Evolutionary conservation across 306 rosid species (phyloP), one percentile per base, ranked within the genome.

Genomic region (Sesbania bispinosa): DNA sequence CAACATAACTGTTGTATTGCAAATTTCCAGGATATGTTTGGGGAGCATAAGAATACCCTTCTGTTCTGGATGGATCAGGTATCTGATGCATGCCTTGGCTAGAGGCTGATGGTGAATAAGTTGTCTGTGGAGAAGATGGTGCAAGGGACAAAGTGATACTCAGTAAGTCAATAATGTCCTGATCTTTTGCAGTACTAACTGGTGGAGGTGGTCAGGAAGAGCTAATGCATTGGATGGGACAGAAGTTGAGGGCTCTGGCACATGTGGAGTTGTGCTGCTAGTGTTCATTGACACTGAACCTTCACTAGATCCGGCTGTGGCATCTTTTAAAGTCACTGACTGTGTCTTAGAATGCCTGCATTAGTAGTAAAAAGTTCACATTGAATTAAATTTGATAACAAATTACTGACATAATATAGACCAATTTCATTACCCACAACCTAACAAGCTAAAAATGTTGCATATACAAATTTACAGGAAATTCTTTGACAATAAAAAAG

Each of bases 121-220:
- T 32, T 41, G 82, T 32, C 54, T 58, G 79, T 3, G 89, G 77
- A 66, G 96, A 79, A 50, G 83, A 69, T 11, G 83, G 78, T 19
- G 89, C 3, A 14, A 82, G 54, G 5, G 96, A 88, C 72, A 95
- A 77, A 39, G 96, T 86, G 79, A 91, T 77, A 66, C 97, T 91
- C 79, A 91, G 84, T 33, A 95, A 84, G 83, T 95, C 97, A 43
- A 95, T 88, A 39, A 95, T 82, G 77, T 95, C 90, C 90, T 91
- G 96, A 60, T 95, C 96, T 61, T 85, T 79, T 15, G 84, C 11
- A 13, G 84, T 81, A 73, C 74, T 86, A 38, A 80, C 79, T 2
- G 90, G 85, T 19, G 89, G 79, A 39, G 96, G 88, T 32, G 88
- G 67, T 81, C 54, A 1, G 83, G 75, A 45, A 87, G 80, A 52